Base-by-base conservation (phyloP, 768 basidiomycete species). In the Mrakia frigida region DNA sequence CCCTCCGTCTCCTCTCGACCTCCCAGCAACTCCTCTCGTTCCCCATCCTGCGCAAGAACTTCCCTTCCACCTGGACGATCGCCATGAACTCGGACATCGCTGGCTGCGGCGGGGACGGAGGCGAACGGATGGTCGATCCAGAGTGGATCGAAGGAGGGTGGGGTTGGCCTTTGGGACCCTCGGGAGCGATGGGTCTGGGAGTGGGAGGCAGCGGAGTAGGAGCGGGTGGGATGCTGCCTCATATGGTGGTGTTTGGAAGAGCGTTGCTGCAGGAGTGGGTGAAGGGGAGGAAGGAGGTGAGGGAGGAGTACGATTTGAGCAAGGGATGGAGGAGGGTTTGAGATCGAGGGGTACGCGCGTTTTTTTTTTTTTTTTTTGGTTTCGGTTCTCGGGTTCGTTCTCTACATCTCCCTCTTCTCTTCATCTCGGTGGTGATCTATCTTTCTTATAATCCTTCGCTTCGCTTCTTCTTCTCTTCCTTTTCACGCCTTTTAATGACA, bases 181-280 rank as follows among this genome's bases (percentile, higher is more conserved):
- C 61, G 63, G 61, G 65, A 35, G 33, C 73, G 41, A 37, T 35
- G 41, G 41, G 41, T 6, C n/a, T 41, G 14, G 73, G 73, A 33
- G 31, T 41, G 9, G 73, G 73, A 13, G 60, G 41, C 25, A 65
- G 63, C 23, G 65, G 65, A 43, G 65, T 68, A 2, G 65, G 65
- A 16, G 65, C 65, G 2, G 76, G 76, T 28, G 67, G 67, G 21
- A 74, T 78, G 73, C 65, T 78, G 6, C 73, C 77, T 41, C 77
- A 78, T n/a, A 53, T 78, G 9, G 77, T 74, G 35, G 77, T 63
- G 16, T 78, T 78, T 46, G 77, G 77, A 25, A 18, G 77, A 23
- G 67, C 65, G 28, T 53, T 78, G 41, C 56, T 78, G 6, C 59
- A n/a, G 39, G 77, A 78, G 56, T 78, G 73, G 73, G 77, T 74